Evolutionary conservation across 306 rosid genomes (phyloP), one percentile per base, ranked within the genome.

Genomic region (Dicorynia guianensis): DNA sequence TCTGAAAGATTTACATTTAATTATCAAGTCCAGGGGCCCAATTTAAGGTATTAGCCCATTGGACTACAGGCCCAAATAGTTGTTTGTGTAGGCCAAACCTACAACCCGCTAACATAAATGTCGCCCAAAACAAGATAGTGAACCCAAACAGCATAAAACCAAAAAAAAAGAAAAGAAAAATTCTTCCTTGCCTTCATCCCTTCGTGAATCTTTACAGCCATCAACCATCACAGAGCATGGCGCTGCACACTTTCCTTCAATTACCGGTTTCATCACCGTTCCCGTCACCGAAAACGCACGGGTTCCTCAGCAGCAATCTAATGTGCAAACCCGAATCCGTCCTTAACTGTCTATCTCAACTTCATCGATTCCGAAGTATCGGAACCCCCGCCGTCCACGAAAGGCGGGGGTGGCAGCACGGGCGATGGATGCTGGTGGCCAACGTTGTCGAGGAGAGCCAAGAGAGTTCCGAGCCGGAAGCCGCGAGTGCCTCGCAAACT

Each of bases 391-490:
- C n/a, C 13, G 52, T 35, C 3, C 18, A 39, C 6, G 49, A 5
- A 42, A 56, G 67, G 61, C 73, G 8, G 35, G 2, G 64, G 39
- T 25, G 55, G 25, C 57, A 11, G 18, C 65, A 39, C 20, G 55
- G 20, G 49, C 57, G 5, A 15, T 36, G 67, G 25, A n/a, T 34
- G 5, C 46, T 63, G 43, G 50, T 61, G 58, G 6, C 71, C 63
- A 78, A 57, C 36, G 93, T 84, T 44, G 84, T 83, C 25, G 92
- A 89, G 12, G 95, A 95, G 40, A 82, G 87, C 79, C 81, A 80
- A 54, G 89, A 83, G 44, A 84, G 48, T n/a, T 67, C 90, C 1
- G 89, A 90, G 59, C 57, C 86, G 19, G 83, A 72, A 43, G 9
- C 85, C 8, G 76, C 18, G 35, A 36, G 63, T 8, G 9, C 66